phyloP scores from a whole-genome alignment of 371 early-diverging fungal species.

The Mortierella polycephala region DNA sequence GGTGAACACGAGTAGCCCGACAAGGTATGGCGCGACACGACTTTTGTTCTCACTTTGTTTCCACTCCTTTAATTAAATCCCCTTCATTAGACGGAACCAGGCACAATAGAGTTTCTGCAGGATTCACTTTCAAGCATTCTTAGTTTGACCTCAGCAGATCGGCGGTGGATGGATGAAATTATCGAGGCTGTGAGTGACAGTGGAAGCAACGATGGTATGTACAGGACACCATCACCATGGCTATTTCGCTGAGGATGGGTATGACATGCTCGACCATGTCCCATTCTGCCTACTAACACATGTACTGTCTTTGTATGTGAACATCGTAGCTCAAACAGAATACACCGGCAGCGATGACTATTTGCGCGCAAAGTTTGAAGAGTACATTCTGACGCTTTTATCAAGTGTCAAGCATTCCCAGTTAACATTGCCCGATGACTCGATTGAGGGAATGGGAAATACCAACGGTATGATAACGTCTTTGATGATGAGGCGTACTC shows the following conservation, averaged over 20 bases:
- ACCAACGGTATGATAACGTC: slow-evolving; percentile 25
- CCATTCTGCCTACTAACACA: neutral
- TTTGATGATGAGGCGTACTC: too few species aligned
- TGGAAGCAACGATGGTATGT: slow-evolving; percentile 22
- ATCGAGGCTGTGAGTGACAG: slow-evolving; percentile 65
- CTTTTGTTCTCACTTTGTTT: neutral
- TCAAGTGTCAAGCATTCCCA: slow-evolving; percentile 76
- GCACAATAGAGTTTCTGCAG: slow-evolving; percentile 77
- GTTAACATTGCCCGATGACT: slow-evolving; percentile 54
- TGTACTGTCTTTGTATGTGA: neutral
- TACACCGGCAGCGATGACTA: slow-evolving; percentile 86
- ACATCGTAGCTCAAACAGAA: slow-evolving; percentile 31
- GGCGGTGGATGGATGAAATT: slow-evolving; percentile 74
- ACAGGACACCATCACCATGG: too few species aligned
- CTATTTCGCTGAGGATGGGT: too few species aligned
- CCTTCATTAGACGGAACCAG: slow-evolving; percentile 71
- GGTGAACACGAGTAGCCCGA: neutral
- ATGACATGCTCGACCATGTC: neutral
- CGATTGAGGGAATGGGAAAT: slow-evolving; percentile 46
- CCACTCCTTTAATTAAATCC: neutral
- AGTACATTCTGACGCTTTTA: slow-evolving; percentile 75
- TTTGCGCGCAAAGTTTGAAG: slow-evolving; percentile 80
- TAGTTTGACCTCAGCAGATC: slow-evolving; percentile 67
- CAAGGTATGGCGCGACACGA: too few species aligned
- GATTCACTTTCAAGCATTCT: slow-evolving; percentile 62